Evolutionary conservation across 31 red algal species (phyloP).

Genomic region (Endocladia muricata): DNA sequence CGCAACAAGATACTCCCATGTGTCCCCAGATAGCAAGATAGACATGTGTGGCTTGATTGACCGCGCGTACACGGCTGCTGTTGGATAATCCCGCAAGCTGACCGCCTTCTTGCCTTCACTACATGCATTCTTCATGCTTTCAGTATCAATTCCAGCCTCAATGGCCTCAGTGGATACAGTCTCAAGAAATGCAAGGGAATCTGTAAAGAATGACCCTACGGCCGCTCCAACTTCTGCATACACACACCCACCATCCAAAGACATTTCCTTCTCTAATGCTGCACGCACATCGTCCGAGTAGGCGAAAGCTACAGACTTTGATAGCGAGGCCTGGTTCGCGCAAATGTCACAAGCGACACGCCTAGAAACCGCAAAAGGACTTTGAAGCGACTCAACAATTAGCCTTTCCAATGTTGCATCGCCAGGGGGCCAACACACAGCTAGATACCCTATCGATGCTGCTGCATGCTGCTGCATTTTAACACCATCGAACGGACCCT

Average conservation of each 20-base stretch:
- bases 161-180: slow-evolving; percentile 15
- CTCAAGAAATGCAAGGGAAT: slow-evolving; percentile 57
- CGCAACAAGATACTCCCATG: slow-evolving; percentile 34
- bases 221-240: slow-evolving; percentile 57
- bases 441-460: slow-evolving; percentile 45
- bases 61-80: slow-evolving; percentile 30
- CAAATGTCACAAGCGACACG: slow-evolving; percentile 52
- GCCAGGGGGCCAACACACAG: slow-evolving; percentile 47
- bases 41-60: slow-evolving; percentile 35
- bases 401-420: background rate
- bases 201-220: slow-evolving; percentile 54
- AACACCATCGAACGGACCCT: slow-evolving; percentile 67
- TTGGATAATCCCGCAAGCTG: slow-evolving; percentile 12
- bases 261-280: slow-evolving; percentile 24
- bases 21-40: slow-evolving; percentile 43
- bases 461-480: slow-evolving; percentile 66
- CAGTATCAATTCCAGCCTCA: slow-evolving; percentile 16
- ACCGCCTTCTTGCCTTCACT: slow-evolving; percentile 42
- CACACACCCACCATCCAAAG: slow-evolving; percentile 12
- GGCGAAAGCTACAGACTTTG: background rate
- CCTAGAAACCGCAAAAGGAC: slow-evolving; percentile 33
- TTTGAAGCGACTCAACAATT: slow-evolving; percentile 7
- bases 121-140: slow-evolving; percentile 18
- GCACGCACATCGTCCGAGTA: slow-evolving; percentile 15
- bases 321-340: slow-evolving; percentile 26